Percentiles rank a stretch among this genome's conserved stretches.
These are phyloP conservation scores for Wallacemonas sp. DNA, from an alignment of 208 protist species.

Conservation along the genomic window DNA sequence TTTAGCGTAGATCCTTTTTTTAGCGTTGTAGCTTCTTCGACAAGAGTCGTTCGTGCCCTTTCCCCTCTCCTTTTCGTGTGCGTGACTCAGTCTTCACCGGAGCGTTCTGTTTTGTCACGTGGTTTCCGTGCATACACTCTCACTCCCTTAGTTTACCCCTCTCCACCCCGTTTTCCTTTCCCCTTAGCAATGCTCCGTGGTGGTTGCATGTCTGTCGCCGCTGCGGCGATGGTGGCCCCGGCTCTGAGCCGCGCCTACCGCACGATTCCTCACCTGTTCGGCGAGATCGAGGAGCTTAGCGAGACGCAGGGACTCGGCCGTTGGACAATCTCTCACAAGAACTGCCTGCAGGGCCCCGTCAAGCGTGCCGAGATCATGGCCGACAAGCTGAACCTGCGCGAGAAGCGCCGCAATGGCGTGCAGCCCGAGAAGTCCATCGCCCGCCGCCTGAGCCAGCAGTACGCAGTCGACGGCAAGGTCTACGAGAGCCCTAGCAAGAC, in stretches of 20 bases:
- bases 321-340: constrained; percentile 83
- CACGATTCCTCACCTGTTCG: constrained; percentile 82
- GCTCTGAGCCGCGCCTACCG: constrained; percentile 53
- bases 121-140: too few species aligned
- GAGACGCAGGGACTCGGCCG: constrained; percentile 81
- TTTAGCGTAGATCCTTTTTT: too few species aligned
- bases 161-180: too few species aligned
- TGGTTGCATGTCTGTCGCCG: not conserved
- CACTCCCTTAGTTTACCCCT: too few species aligned
- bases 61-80: not conserved
- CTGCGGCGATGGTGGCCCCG: not conserved
- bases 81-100: too few species aligned
- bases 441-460: constrained; percentile 77
- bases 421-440: constrained; percentile 89
- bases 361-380: constrained; percentile 86
- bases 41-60: too few species aligned
- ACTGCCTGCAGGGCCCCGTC: constrained; percentile 83
- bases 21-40: too few species aligned
- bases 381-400: constrained; percentile 88
- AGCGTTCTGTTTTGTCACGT: too few species aligned
- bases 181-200: constrained; percentile 48
- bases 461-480: constrained; percentile 79
- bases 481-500: constrained; percentile 76
- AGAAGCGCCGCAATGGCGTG: constrained; percentile 70
- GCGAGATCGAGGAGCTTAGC: constrained; percentile 87